These are phyloP conservation scores for Beauveria brongniartii DNA, from an alignment of 2,329 filamentous ascomycete species.

Conservation along the genomic window DNA sequence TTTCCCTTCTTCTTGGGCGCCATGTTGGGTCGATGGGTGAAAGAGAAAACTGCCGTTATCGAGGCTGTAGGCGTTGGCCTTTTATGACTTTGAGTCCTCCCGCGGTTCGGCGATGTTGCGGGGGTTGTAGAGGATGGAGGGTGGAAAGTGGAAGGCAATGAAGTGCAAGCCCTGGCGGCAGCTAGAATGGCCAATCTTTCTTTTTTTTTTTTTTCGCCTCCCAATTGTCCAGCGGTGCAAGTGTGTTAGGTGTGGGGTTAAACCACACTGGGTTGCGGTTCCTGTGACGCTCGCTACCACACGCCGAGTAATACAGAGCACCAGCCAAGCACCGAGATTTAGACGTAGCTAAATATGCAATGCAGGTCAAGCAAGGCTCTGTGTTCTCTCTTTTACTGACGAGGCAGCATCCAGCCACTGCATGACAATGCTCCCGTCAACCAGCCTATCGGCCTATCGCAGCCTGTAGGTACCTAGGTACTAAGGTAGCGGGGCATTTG, in stretches of 20 bases:
- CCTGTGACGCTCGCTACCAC: not conserved
- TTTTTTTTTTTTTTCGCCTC: slow-evolving; percentile 4
- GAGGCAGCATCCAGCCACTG: no score
- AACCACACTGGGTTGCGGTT: not conserved
- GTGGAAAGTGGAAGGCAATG: not conserved
- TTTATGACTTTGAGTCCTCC: not conserved
- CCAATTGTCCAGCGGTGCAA: not conserved
- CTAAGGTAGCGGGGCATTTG: not conserved
- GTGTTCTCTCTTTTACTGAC: no score
- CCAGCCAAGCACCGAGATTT: not conserved
- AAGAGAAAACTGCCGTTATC: not conserved
- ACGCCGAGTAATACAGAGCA: not conserved
- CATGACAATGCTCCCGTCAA: not conserved
- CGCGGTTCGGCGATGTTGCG: slow-evolving; percentile 2
- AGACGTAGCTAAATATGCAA: not conserved
- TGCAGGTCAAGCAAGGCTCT: no score
- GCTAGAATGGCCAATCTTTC: not conserved
- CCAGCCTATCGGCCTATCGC: not conserved
- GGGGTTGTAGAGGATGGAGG: slow-evolving; percentile 3
- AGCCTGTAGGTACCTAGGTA: not conserved
- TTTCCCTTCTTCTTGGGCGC: slow-evolving; percentile 88
- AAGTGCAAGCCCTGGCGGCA: not conserved
- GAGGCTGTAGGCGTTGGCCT: slow-evolving; percentile 1
- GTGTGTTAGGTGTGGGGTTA: slow-evolving; percentile 2
- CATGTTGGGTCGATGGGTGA: slow-evolving; percentile 47